These are phyloP conservation scores for Zychaea mexicana DNA, from an alignment of 371 early-diverging fungal species.

Conservation along the genomic window DNA sequence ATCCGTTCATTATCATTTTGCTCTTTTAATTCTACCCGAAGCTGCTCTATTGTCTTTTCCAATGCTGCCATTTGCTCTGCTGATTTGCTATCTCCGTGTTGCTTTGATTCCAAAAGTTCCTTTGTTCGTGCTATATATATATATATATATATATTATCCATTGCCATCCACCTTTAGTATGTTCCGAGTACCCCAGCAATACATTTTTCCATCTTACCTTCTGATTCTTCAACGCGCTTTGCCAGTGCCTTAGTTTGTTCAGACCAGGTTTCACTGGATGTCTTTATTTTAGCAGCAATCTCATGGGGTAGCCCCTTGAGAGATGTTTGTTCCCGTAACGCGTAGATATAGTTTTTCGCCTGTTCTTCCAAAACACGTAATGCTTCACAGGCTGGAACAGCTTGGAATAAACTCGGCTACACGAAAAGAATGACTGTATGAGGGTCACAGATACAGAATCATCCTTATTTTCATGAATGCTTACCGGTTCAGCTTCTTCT, in stretches of 20 bases:
- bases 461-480: neutral
- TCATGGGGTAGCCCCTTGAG: conserved; percentile 33
- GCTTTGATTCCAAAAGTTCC: conserved; percentile 16
- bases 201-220: conserved; percentile 20
- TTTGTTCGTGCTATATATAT: conserved; percentile 14
- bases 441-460: neutral
- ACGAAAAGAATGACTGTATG: neutral
- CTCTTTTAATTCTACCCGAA: conserved; percentile 1
- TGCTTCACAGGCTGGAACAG: conserved; percentile 30
- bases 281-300: conserved; percentile 38
- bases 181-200: neutral
- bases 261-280: conserved; percentile 36
- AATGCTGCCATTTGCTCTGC: conserved; percentile 11
- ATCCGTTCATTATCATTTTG: conserved; percentile 15
- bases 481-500: neutral
- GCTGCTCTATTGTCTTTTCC: conserved; percentile 10
- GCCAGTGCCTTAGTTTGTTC: conserved; percentile 28
- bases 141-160: neutral
- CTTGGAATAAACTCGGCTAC: conserved; percentile 7
- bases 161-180: neutral
- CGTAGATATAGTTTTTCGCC: conserved; percentile 36
- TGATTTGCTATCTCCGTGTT: neutral
- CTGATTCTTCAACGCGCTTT: conserved; percentile 27
- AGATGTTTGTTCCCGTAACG: conserved; percentile 29
- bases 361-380: conserved; percentile 36